These are phyloP conservation scores for Sarocladiaceae sp. DNA, from an alignment of 2,329 filamentous ascomycete species.

Conservation along the genomic window DNA sequence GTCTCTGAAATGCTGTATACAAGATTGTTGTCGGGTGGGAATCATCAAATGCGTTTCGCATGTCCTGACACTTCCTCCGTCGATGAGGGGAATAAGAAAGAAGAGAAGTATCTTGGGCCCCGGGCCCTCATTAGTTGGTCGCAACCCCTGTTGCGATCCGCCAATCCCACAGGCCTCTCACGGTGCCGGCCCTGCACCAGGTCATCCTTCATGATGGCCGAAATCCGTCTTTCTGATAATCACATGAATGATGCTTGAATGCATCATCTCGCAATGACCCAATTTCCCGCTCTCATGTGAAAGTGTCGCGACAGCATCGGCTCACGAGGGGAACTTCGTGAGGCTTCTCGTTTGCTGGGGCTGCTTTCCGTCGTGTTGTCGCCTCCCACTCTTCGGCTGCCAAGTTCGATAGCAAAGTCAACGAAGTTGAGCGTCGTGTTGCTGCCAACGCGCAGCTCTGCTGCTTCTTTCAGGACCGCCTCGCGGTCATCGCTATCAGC, in stretches of 20 bases:
- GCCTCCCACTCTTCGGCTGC: slow-evolving; percentile 22
- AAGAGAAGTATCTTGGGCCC: slow-evolving; percentile 1
- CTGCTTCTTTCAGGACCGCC: slow-evolving; percentile 31
- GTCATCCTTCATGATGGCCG: too few species aligned
- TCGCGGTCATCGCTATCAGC: slow-evolving; percentile 21
- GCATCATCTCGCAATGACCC: neutral
- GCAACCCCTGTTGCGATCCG: neutral
- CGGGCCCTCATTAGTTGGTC: slow-evolving; percentile 5
- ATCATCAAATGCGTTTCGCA: slow-evolving; percentile 3
- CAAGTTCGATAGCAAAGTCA: slow-evolving; percentile 35
- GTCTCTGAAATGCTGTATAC: slow-evolving; percentile 18
- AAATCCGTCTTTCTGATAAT: too few species aligned
- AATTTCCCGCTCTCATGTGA: neutral
- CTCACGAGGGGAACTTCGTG: neutral
- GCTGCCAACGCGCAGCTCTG: slow-evolving; percentile 35
- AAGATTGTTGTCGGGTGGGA: slow-evolving; percentile 18
- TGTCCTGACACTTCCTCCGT: slow-evolving; percentile 10
- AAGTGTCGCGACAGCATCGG: neutral
- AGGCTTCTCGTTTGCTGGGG: neutral
- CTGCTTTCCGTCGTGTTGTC: slow-evolving; percentile 10
- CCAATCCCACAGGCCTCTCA: too few species aligned
- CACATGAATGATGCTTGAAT: neutral
- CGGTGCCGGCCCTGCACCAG: neutral
- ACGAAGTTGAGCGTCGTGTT: slow-evolving; percentile 45
- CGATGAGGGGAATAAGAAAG: neutral